These are phyloP conservation scores for Magnaporthales sp. DNA, from an alignment of 2,329 filamentous ascomycete species.

Conservation along the genomic window DNA sequence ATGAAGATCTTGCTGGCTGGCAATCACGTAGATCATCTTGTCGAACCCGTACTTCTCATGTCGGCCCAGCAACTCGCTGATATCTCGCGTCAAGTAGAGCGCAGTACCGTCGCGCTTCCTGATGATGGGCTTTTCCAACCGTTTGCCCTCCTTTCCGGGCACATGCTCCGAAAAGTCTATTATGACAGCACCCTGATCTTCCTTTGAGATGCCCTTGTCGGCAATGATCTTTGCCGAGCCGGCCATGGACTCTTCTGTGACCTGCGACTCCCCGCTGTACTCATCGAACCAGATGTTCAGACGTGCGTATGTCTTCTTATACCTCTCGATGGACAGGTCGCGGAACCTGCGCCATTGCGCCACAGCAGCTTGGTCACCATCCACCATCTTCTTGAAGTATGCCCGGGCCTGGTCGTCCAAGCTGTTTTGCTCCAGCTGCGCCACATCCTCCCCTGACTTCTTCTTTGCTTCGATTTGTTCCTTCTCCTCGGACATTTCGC, in stretches of 20 bases:
- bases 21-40: constrained; percentile 74
- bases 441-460: constrained; percentile 41
- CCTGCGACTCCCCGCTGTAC: constrained; percentile 69
- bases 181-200: constrained; percentile 63
- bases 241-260: constrained; percentile 58
- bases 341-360: constrained; percentile 58
- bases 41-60: constrained; percentile 58
- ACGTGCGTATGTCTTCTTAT: constrained; percentile 59
- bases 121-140: constrained; percentile 61
- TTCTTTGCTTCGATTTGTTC: constrained; percentile 52
- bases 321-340: constrained; percentile 57
- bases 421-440: constrained; percentile 41
- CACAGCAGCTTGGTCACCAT: constrained; percentile 52
- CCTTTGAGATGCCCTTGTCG: constrained; percentile 56
- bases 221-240: constrained; percentile 52
- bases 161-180: constrained; percentile 64
- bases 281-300: constrained; percentile 65
- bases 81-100: constrained; percentile 70
- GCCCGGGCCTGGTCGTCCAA: constrained; percentile 67
- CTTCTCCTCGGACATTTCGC: constrained; percentile 57
- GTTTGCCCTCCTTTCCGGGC: constrained; percentile 57
- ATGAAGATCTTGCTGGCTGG: constrained; percentile 63
- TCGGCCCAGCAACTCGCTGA: constrained; percentile 63
- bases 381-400: constrained; percentile 66
- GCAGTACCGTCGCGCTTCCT: constrained; percentile 68